Evolutionary conservation across 495 filamentous ascomycete species (phyloP).

Genomic region (Saxispiralis lemnorum): DNA sequence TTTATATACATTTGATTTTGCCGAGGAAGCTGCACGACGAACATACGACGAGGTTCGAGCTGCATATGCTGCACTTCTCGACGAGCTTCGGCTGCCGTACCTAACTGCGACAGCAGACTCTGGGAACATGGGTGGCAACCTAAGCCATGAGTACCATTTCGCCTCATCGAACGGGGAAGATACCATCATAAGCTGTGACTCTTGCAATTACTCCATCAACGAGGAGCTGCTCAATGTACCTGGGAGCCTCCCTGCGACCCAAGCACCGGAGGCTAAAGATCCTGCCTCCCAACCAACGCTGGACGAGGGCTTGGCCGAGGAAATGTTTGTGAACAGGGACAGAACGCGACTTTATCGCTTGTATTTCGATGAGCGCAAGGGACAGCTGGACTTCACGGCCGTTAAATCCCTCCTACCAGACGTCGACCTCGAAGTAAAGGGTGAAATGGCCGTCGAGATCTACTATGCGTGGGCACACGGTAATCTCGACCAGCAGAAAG

Average conservation of each 20-base stretch:
- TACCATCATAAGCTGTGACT: constrained; percentile 53
- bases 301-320: no score
- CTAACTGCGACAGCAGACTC: constrained; percentile 77
- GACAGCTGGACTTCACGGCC: constrained; percentile 50
- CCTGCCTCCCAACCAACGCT: not conserved
- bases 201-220: constrained; percentile 64
- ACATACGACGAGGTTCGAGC: constrained; percentile 58
- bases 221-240: constrained; percentile 45
- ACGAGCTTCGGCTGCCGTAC: constrained; percentile 69
- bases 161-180: constrained; percentile 71
- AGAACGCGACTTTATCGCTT: constrained; percentile 45
- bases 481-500: no score
- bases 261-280: not conserved
- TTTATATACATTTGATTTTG: constrained; percentile 84
- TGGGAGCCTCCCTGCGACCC: constrained; percentile 9
- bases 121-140: constrained; percentile 80
- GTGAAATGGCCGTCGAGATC: constrained; percentile 14
- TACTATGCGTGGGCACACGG: no score
- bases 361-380: constrained; percentile 35
- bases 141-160: constrained; percentile 92
- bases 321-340: constrained; percentile 40
- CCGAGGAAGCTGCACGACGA: constrained; percentile 41
- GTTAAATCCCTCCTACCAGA: constrained; percentile 55
- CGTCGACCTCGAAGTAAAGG: constrained; percentile 52
- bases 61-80: constrained; percentile 58